A percentile compares a stretch with the other conserved stretches of the same genome.
phyloP scores from a whole-genome alignment of 1,139 yeast species.

The Geotrichum klebahnii region DNA sequence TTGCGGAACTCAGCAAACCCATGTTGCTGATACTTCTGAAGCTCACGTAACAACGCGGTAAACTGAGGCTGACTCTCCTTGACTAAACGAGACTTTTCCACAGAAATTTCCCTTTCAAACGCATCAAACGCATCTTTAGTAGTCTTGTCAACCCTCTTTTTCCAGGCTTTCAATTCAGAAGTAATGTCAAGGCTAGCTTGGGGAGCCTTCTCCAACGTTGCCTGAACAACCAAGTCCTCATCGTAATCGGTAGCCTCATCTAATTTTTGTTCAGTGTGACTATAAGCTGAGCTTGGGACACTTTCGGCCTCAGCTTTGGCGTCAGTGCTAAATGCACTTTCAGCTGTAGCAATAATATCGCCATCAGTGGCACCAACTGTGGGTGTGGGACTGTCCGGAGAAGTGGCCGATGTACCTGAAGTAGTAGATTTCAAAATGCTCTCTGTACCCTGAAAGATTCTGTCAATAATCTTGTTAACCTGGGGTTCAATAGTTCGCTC shows the following conservation, averaged over 20 bases:
- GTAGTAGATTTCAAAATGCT: slow-evolving; percentile 5
- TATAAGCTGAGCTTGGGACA: neutral
- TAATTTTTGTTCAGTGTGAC: neutral
- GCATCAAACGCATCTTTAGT: slow-evolving; percentile 34
- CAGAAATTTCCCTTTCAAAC: slow-evolving; percentile 35
- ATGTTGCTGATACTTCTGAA: slow-evolving; percentile 26
- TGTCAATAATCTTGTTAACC: slow-evolving; percentile 29
- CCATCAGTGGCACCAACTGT: neutral
- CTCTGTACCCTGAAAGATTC: slow-evolving; percentile 23
- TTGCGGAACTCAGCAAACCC: slow-evolving; percentile 10
- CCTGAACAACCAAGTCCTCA: neutral
- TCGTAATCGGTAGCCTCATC: slow-evolving; percentile 5
- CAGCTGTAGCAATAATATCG: neutral
- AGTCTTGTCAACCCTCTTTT: slow-evolving; percentile 31
- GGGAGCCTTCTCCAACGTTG: neutral
- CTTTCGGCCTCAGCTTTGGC: neutral
- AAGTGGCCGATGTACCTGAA: slow-evolving; percentile 12
- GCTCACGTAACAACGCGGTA: slow-evolving; percentile 28
- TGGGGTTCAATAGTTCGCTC: slow-evolving; percentile 32
- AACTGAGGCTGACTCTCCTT: slow-evolving; percentile 29
- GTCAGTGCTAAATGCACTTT: neutral
- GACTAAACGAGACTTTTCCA: slow-evolving; percentile 29
- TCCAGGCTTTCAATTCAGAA: slow-evolving; percentile 27
- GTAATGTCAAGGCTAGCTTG: slow-evolving; percentile 6
- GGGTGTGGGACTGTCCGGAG: slow-evolving; percentile 9